Evolutionary conservation across 441 rosid genomes (phyloP).

Genomic region (Adansonia grandidieri): DNA sequence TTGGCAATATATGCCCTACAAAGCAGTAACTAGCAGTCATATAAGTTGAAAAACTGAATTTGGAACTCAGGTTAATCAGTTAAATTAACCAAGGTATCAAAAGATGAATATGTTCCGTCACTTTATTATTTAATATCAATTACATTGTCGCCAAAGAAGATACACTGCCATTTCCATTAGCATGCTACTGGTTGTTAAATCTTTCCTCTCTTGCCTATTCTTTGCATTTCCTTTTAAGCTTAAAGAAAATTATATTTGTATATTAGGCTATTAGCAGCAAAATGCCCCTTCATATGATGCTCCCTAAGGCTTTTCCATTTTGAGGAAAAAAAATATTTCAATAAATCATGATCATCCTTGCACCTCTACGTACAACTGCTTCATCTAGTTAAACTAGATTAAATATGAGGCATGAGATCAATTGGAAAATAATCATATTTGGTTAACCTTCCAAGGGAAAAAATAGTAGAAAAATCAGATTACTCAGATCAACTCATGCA

Average conservation of each 20-base stretch:
- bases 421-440: too few relatives aligned
- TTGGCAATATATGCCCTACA: not conserved
- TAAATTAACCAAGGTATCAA: not conserved
- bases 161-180: not conserved
- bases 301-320: not conserved
- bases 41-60: constrained; percentile 8
- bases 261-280: not conserved
- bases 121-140: not conserved
- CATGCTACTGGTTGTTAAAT: not conserved
- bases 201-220: not conserved
- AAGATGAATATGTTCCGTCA: not conserved
- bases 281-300: not conserved
- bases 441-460: too few relatives aligned
- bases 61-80: not conserved
- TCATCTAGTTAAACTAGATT: not conserved
- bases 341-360: not conserved
- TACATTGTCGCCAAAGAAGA: not conserved
- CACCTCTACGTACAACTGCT: not conserved
- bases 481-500: constrained; percentile 23
- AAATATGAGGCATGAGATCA: too few relatives aligned
- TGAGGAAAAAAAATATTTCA: not conserved
- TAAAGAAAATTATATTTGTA: not conserved
- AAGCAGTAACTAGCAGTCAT: not conserved
- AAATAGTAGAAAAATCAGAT: constrained; percentile 28
- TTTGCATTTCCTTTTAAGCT: constrained; percentile 33